These are phyloP conservation scores for Prinsepia uniflora DNA, from an alignment of 306 rosid genomes.

Conservation along the genomic window DNA sequence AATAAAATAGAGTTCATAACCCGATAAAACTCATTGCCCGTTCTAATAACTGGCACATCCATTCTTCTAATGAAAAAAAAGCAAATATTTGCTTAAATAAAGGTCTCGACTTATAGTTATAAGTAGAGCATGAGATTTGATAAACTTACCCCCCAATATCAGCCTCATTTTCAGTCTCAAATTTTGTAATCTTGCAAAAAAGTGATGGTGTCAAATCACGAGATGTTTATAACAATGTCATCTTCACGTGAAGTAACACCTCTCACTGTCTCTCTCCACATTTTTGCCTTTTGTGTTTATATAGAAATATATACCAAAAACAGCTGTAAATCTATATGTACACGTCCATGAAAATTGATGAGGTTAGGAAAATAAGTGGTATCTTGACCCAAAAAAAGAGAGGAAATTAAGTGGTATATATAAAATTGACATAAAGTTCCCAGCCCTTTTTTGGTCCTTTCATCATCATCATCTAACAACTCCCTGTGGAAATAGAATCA, in stretches of 20 bases:
- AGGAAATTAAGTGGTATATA: not conserved
- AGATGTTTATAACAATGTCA: not conserved
- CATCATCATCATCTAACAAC: slow-evolving; percentile 20
- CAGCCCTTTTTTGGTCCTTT: not conserved
- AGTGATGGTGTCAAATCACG: slow-evolving; percentile 12
- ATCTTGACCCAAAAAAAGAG: too few relatives aligned
- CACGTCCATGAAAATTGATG: not conserved
- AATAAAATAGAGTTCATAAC: too few relatives aligned
- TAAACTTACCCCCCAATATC: not conserved
- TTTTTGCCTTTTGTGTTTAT: not conserved
- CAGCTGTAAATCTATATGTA: not conserved
- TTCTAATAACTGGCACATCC: too few relatives aligned
- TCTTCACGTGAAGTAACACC: slow-evolving; percentile 14
- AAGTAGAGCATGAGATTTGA: not conserved
- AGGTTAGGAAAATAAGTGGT: not conserved
- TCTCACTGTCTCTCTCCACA: not conserved
- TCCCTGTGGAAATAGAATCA: slow-evolving; percentile 46
- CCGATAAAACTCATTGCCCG: too few relatives aligned
- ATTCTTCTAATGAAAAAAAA: too few relatives aligned
- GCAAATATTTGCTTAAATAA: not conserved
- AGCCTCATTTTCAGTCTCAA: not conserved
- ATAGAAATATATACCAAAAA: not conserved
- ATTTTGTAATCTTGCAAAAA: not conserved
- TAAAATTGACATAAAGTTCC: not conserved
- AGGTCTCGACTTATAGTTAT: not conserved